phyloP scores from a whole-genome alignment of 345 rosid species.

The Eucalyptus dawsonii region DNA sequence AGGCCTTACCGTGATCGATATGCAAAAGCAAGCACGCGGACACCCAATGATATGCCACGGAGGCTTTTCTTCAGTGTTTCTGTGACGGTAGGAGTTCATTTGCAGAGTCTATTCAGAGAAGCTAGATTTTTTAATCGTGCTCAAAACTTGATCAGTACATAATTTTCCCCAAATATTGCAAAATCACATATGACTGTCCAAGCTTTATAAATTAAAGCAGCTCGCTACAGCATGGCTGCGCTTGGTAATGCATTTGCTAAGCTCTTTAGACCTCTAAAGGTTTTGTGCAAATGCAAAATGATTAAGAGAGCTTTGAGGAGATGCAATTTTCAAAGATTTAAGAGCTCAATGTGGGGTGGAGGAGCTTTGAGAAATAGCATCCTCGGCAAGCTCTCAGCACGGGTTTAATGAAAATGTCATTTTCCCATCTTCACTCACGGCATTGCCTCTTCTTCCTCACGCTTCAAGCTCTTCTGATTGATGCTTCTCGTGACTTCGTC shows the following conservation, averaged over 20 bases:
- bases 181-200: background rate
- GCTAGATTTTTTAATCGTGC: background rate
- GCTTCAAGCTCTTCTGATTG: background rate
- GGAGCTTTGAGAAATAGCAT: background rate
- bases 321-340: background rate
- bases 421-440: background rate
- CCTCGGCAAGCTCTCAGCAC: background rate
- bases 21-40: fast-evolving
- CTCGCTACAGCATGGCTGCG: background rate
- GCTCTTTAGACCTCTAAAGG: background rate
- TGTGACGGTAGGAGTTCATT: background rate
- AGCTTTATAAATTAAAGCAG: background rate
- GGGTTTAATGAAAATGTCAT: background rate
- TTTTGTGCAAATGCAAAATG: fast-evolving
- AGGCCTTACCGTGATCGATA: background rate
- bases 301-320: background rate
- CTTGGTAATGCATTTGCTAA: background rate
- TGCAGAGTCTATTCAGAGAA: background rate
- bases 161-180: background rate
- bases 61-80: background rate
- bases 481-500: background rate
- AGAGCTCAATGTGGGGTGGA: background rate
- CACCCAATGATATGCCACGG: background rate
- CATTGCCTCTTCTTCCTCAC: background rate
- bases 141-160: background rate